These are phyloP conservation scores for Kodamaea lidongshanica DNA, from an alignment of 805 yeast species.

Conservation along the genomic window DNA sequence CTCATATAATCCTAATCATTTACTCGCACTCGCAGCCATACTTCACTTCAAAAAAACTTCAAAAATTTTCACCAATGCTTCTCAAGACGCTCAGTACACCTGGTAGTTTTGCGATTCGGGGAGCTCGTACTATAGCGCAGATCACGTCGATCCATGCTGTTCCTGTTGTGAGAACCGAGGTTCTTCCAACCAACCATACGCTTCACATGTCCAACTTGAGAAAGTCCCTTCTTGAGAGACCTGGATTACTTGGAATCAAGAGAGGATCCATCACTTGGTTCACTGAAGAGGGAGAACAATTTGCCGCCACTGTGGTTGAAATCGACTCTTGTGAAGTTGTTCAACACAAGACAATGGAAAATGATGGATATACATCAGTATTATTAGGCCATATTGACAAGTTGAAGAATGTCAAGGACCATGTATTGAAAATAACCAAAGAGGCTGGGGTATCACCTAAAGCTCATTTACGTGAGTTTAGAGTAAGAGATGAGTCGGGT, in stretches of 20 bases:
- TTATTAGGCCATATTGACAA: constrained; percentile 80
- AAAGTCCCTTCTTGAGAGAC: constrained; percentile 65
- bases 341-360: constrained; percentile 58
- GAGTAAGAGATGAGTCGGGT: constrained; percentile 61
- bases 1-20: too few relatives aligned
- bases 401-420: constrained; percentile 44
- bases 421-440: constrained; percentile 65
- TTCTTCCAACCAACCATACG: constrained; percentile 57
- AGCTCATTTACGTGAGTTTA: constrained; percentile 66
- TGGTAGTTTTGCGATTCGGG: too few relatives aligned
- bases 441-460: constrained; percentile 83
- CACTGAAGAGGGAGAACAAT: constrained; percentile 59
- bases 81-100: too few relatives aligned
- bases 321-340: constrained; percentile 85
- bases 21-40: too few relatives aligned
- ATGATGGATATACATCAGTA: constrained; percentile 79
- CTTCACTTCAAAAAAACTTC: too few relatives aligned
- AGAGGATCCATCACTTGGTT: constrained; percentile 88
- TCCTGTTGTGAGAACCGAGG: constrained; percentile 40
- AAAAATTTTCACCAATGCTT: too few relatives aligned
- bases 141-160: constrained; percentile 47
- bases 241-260: constrained; percentile 81
- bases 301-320: constrained; percentile 84
- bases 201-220: constrained; percentile 65
- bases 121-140: constrained; percentile 28